Evolutionary conservation across 2,329 filamentous ascomycete species (phyloP).

Genomic region (Sporothrix luriei): DNA sequence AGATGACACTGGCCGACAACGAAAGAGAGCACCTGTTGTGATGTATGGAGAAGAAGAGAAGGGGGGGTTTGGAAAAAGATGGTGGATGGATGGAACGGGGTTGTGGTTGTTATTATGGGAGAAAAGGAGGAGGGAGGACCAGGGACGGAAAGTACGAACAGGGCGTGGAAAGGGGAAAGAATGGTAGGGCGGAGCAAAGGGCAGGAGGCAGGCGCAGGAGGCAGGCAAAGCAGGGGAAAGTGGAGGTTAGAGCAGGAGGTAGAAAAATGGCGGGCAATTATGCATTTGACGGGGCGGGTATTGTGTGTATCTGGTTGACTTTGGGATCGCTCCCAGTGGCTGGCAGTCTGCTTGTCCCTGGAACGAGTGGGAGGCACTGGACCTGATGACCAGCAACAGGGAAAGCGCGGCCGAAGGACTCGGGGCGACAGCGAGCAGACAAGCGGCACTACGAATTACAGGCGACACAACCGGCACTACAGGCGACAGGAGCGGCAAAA

Average conservation of each 20-base stretch:
- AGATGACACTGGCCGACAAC: constrained; percentile 11
- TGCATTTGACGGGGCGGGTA: constrained; percentile 31
- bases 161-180: constrained; percentile 19
- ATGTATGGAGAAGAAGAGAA: constrained; percentile 27
- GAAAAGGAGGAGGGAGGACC: constrained; percentile 12
- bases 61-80: constrained; percentile 28
- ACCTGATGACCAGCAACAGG: neutral
- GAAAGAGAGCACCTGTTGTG: constrained; percentile 17
- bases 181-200: constrained; percentile 25
- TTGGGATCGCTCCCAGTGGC: neutral
- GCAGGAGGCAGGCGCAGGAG: constrained; percentile 7
- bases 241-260: constrained; percentile 18
- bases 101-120: constrained; percentile 28
- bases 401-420: constrained; percentile 1
- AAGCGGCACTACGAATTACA: too few species aligned
- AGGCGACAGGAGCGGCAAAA: neutral
- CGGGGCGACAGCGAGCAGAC: neutral
- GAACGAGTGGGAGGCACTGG: constrained; percentile 13
- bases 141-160: constrained; percentile 18
- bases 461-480: too few species aligned
- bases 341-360: neutral
- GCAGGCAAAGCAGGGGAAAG: neutral
- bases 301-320: neutral
- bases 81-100: constrained; percentile 29
- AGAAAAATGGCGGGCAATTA: constrained; percentile 27